phyloP scores from a whole-genome alignment of 164 flowering plant genomes.

The Vitis cinerea region DNA sequence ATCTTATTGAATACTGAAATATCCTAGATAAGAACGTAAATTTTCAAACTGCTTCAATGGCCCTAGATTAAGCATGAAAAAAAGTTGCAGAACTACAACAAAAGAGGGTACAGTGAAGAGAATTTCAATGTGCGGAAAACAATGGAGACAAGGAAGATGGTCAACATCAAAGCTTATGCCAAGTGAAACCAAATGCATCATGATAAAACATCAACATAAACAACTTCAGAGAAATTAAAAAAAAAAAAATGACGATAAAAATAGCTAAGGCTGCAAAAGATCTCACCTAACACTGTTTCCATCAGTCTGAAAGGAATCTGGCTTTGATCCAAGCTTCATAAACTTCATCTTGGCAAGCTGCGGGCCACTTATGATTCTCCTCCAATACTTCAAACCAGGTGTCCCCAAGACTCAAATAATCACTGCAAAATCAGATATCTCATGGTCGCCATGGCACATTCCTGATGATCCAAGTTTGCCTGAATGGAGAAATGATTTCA shows the following conservation, averaged over 20 bases:
- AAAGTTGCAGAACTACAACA: not conserved
- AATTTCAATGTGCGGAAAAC: not conserved
- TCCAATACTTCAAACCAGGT: conserved; percentile 10
- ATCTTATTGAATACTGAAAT: not conserved
- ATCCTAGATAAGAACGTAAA: not conserved
- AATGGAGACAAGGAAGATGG: not conserved
- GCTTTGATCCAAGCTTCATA: conserved; percentile 99
- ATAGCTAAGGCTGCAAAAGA: conserved; percentile 3
- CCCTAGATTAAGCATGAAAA: not conserved
- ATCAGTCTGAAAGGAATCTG: conserved; percentile 81
- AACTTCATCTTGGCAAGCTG: conserved; percentile 72
- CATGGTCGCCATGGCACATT: conserved; percentile 11
- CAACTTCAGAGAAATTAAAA: not conserved
- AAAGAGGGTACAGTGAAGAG: not conserved
- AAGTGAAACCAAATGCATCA: not conserved
- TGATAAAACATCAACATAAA: not conserved
- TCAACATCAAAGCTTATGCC: not conserved
- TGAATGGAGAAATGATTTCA: conserved; percentile 17
- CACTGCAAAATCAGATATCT: conserved; percentile 11
- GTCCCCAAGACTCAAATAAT: conserved; percentile 25
- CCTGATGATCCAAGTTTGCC: conserved; percentile 15
- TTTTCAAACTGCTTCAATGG: not conserved
- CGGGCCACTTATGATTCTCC: conserved; percentile 18
- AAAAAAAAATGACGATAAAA: not conserved
- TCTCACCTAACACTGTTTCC: conserved; percentile 74